These are phyloP conservation scores for Cucumis variabilis DNA, from an alignment of 331 rosid species.

Conservation along the genomic window DNA sequence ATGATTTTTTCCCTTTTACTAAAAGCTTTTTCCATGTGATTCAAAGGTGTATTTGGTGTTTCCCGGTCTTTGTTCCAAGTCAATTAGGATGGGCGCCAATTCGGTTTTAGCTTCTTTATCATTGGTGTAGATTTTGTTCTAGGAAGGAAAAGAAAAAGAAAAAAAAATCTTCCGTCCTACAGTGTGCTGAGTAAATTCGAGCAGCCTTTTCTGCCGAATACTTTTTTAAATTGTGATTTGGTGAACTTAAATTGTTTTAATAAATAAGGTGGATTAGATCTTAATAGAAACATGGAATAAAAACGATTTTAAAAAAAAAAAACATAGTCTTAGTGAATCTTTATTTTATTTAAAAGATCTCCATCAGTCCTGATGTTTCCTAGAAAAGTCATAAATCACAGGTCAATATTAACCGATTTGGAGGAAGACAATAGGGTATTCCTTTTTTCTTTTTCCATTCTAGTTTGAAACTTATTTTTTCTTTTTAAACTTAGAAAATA, in stretches of 20 bases:
- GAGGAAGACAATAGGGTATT: not conserved
- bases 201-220: not conserved
- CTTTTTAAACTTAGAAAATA: not conserved
- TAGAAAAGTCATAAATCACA: not conserved
- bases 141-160: not conserved
- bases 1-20: not conserved
- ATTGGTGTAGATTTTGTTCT: not conserved
- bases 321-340: not conserved
- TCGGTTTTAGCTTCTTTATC: not conserved
- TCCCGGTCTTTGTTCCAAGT: not conserved
- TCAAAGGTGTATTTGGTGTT: not conserved
- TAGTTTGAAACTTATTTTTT: not conserved
- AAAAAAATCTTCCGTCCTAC: not conserved
- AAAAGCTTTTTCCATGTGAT: not conserved
- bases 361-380: not conserved
- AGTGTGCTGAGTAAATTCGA: not conserved
- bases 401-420: not conserved
- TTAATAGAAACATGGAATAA: not conserved
- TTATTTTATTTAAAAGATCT: not conserved
- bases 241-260: slow-evolving; percentile 6
- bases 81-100: slow-evolving; percentile 18
- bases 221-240: not conserved
- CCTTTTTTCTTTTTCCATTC: not conserved
- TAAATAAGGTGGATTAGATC: not conserved
- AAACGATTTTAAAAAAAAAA: not conserved